Percentiles rank a stretch among this genome's conserved stretches.
phyloP scores from a whole-genome alignment of 1,284 basidiomycete species.

The Ganoderma sp. region DNA sequence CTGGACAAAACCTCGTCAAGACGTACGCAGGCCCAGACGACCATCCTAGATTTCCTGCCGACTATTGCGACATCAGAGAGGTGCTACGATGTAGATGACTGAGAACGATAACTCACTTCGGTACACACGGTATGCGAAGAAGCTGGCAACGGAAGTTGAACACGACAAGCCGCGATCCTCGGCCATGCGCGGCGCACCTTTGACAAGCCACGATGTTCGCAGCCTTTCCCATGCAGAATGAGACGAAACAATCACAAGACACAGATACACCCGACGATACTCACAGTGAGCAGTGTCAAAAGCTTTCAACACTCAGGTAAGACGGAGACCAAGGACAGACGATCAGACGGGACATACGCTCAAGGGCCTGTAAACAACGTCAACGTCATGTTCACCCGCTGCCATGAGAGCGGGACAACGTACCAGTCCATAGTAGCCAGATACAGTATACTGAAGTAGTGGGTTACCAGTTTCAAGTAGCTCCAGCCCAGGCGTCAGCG shows the following conservation, averaged over 20 bases:
- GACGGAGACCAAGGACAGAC: neutral
- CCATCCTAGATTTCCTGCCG: constrained; percentile 1
- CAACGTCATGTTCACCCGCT: no score
- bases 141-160: neutral
- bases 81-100: neutral
- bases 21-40: neutral
- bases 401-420: no score
- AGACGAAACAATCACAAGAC: no score
- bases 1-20: neutral
- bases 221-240: neutral
- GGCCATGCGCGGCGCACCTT: neutral
- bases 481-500: neutral
- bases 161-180: neutral
- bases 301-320: neutral
- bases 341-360: neutral
- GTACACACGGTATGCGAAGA: constrained; percentile 5
- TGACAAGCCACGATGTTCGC: neutral
- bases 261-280: no score
- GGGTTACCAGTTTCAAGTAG: constrained; percentile 6
- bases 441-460: constrained; percentile 27
- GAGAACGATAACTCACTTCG: neutral
- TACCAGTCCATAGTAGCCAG: constrained; percentile 36
- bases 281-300: neutral
- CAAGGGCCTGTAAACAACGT: neutral
- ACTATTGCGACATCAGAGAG: neutral